Percentiles rank a stretch among this genome's conserved stretches.
These are phyloP conservation scores for Mycena olivaceomarginata DNA, from an alignment of 768 basidiomycete species.

Conservation along the genomic window DNA sequence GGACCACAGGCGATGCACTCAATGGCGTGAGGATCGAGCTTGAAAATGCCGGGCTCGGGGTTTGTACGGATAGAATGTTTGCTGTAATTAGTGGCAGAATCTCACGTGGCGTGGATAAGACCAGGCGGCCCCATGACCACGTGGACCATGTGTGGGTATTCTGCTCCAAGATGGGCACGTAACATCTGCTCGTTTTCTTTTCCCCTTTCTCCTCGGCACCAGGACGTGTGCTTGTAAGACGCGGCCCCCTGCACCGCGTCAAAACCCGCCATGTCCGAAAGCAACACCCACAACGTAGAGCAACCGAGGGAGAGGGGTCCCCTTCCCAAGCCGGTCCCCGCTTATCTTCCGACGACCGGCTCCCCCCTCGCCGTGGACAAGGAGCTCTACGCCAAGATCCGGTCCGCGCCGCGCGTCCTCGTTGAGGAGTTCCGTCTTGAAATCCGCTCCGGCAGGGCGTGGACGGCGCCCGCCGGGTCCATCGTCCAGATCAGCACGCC, in stretches of 20 bases:
- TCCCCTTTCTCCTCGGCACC: constrained; percentile 25
- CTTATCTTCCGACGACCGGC: constrained; percentile 30
- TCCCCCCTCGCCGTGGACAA: constrained; percentile 44
- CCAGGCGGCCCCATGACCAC: constrained; percentile 26
- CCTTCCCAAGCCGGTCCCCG: constrained; percentile 30
- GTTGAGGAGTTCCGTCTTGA: constrained; percentile 46
- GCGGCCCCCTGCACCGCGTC: constrained; percentile 29
- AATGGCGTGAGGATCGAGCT: too few relatives aligned
- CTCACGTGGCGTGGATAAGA: constrained; percentile 30
- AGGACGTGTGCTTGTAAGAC: constrained; percentile 28
- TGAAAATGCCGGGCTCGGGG: too few relatives aligned
- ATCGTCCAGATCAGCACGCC: constrained; percentile 46
- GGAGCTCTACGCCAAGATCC: constrained; percentile 44
- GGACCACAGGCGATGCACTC: too few relatives aligned
- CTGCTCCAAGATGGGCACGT: constrained; percentile 26
- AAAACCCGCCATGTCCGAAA: constrained; percentile 29
- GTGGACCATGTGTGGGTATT: constrained; percentile 29
- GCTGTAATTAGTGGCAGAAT: constrained; percentile 14
- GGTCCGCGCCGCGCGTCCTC: constrained; percentile 35
- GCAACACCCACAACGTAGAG: constrained; percentile 6
- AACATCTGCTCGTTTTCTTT: constrained; percentile 31
- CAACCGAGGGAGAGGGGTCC: constrained; percentile 30
- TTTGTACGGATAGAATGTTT: too few relatives aligned
- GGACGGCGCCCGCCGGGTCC: constrained; percentile 45
- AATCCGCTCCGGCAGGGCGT: constrained; percentile 46